These are phyloP conservation scores for Sarocladium brachiariae DNA, from an alignment of 2,329 filamentous ascomycete species.

Conservation along the genomic window DNA sequence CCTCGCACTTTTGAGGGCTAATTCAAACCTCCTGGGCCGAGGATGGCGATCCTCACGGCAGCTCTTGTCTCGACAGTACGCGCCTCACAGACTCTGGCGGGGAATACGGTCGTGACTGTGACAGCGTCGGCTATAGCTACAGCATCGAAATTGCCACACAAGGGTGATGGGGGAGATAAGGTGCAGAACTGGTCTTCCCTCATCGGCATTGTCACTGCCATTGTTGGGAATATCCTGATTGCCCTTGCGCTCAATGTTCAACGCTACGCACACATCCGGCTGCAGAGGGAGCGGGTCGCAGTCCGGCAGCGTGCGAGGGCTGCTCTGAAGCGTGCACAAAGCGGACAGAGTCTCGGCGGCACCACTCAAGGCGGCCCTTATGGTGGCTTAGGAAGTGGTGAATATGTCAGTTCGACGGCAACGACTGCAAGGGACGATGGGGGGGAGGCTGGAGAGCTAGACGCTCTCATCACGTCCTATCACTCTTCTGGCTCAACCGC, in stretches of 20 bases:
- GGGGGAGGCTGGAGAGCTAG: conserved; percentile 33
- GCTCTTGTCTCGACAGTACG: not conserved
- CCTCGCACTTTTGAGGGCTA: not conserved
- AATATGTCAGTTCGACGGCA: conserved; percentile 21
- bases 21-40: not conserved
- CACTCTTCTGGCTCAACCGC: conserved; percentile 29
- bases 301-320: conserved; percentile 48
- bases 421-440: conserved; percentile 11
- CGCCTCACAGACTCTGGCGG: not conserved
- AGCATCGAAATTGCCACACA: conserved; percentile 17
- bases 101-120: not conserved
- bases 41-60: not conserved
- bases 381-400: conserved; percentile 23
- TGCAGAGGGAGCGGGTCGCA: conserved; percentile 63
- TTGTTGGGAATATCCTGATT: conserved; percentile 87
- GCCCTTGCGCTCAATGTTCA: conserved; percentile 95
- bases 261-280: conserved; percentile 83
- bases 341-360: conserved; percentile 14
- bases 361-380: conserved; percentile 22
- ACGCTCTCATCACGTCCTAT: conserved; percentile 46
- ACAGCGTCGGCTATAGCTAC: not conserved
- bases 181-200: conserved; percentile 78
- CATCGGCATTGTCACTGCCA: conserved; percentile 90
- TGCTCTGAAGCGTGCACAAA: conserved; percentile 40
- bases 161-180: conserved; percentile 31